phyloP scores from a whole-genome alignment of 23 red algal species.

The Gracilaria gracilis region DNA sequence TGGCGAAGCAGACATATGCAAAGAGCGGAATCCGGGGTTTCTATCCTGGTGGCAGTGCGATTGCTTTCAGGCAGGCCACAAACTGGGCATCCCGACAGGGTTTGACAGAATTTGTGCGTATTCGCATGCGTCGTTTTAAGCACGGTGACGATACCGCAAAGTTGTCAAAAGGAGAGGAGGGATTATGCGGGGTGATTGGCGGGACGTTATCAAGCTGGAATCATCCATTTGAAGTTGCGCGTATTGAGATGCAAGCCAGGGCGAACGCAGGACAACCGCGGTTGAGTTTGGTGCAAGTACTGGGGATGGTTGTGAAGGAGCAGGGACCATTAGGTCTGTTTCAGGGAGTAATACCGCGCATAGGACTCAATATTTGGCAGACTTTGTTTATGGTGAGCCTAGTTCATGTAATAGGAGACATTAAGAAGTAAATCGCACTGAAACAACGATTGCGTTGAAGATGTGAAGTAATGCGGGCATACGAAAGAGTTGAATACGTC shows the following conservation, averaged over 20 bases:
- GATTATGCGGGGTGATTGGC: conserved; percentile 68
- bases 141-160: conserved; percentile 54
- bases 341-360: conserved; percentile 76
- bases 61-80: conserved; percentile 93
- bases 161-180: conserved; percentile 72
- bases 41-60: conserved; percentile 90
- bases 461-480: background rate
- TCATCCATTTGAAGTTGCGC: conserved; percentile 94
- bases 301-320: conserved; percentile 75
- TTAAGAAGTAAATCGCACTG: conserved; percentile 41
- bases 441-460: too few species aligned
- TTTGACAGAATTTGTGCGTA: conserved; percentile 78
- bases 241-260: conserved; percentile 91
- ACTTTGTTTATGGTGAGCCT: conserved; percentile 85
- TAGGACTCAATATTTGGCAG: conserved; percentile 85
- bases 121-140: conserved; percentile 53
- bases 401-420: conserved; percentile 70
- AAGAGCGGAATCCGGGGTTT: conserved; percentile 82
- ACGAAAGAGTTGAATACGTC: background rate
- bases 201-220: conserved; percentile 86
- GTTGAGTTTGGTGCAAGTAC: conserved; percentile 39
- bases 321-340: conserved; percentile 74
- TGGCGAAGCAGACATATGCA: conserved; percentile 67
- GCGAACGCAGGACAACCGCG: conserved; percentile 69
- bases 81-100: conserved; percentile 96